Evolutionary conservation across 2,329 filamentous ascomycete genomes (phyloP), one percentile per base, ranked within the genome.

Genomic region (Exophiala sp.): DNA sequence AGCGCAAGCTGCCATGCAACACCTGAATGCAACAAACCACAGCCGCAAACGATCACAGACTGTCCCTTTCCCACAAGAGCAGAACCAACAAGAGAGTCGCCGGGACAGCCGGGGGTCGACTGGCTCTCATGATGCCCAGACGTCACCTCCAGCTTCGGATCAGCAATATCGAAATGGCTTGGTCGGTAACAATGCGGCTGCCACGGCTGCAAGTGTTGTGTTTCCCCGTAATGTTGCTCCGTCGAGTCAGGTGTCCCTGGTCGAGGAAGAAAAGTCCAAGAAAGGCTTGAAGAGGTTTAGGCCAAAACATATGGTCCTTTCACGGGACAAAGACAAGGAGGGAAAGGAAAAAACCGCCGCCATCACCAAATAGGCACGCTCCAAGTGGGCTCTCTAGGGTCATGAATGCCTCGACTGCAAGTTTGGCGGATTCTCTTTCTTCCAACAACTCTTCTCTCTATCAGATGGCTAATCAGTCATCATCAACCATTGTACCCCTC

Each of bases 231-330:
- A 71, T 53, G 72, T 64, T 14, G 60, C 65, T 19, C 52, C 60
- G 43, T 50, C 60, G 39, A 54, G 61, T 38, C 48, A 59, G 10
- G 45, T 50, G 16, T 65, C 66, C 6, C 54, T 62, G 18, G 58
- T 60, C 3, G 55, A 61, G 22, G 66, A 70, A 48, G 65, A 64
- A 35, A 69, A 72, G 50, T 65, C 70, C 44, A 82, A 81, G 61
- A 73, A 76, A 52, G 77, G 76, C 61, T 79, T 78, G 30, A 83
- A 82, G 76, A 84, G 84, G 65, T 85, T 85, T 62, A 83, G 83
- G 61, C 80, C 81, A 1, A 83, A 83, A 66, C 78, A 77, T 55
- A 81, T 83, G 56, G 77, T 74, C 3, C 75, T 81, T 13, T 77
- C 76, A n/a, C 76, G 78, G 53, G 77, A 81, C 38, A 81, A 77